Evolutionary conservation across 257 asterid genomes (phyloP).

Genomic region (Fraxinus pennsylvanica): DNA sequence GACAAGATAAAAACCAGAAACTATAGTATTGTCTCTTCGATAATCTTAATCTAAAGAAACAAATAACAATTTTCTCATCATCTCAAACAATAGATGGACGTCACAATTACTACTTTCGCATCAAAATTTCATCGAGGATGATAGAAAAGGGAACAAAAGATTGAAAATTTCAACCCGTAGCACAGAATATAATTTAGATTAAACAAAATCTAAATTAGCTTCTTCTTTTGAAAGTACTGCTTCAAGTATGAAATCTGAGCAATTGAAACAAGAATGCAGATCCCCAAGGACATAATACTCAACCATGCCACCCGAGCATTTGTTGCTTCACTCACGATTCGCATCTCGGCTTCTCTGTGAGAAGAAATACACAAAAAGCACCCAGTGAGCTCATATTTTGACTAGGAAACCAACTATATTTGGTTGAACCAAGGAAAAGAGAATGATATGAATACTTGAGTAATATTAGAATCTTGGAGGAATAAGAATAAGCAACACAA

Average conservation of each 20-base stretch:
- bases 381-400: background rate
- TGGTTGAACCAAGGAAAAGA: too few species aligned
- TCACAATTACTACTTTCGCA: conserved; percentile 3
- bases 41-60: too few species aligned
- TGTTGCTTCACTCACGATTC: conserved; percentile 60
- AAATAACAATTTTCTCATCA: too few species aligned
- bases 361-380: conserved; percentile 2
- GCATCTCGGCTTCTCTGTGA: conserved; percentile 80
- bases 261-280: conserved; percentile 60
- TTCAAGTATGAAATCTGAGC: conserved; percentile 63
- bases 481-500: too few species aligned
- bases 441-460: too few species aligned
- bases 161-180: conserved; percentile 20
- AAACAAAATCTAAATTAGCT: conserved; percentile 60
- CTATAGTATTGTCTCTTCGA: background rate
- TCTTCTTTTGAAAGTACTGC: conserved; percentile 81
- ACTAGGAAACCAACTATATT: too few species aligned
- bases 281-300: conserved; percentile 72
- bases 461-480: too few species aligned
- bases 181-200: conserved; percentile 19
- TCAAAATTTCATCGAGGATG: conserved; percentile 18
- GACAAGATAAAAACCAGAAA: too few species aligned
- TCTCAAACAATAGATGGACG: background rate
- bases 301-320: conserved; percentile 77
- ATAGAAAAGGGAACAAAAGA: background rate